Evolutionary conservation across 225 moss, liverwort and hornwort species (phyloP), one percentile per base, ranked within the genome.

Genomic region (Neckera pumila): DNA sequence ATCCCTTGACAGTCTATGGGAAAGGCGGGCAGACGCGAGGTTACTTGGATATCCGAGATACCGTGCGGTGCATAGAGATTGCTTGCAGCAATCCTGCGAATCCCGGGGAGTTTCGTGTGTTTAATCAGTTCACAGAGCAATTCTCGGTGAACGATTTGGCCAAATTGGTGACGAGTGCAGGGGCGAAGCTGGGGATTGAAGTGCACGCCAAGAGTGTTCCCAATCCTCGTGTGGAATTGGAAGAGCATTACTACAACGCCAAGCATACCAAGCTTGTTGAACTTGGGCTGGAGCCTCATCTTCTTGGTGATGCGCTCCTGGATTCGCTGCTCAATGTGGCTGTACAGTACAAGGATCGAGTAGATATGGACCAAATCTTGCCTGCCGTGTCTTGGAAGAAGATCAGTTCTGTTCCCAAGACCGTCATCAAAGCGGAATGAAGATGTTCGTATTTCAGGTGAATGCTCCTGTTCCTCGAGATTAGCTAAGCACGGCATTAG

Each of bases 11-110:
- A 17, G 92, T 99, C 18, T 99, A 99, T 57, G 99, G 99, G 27
- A 97, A 96, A 89, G 99, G 99, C 45, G 99, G 99, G 19, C 98
- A 98, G 93, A 99, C 99, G n/a, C 93, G 99, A 88, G 99, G 99
- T 14, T 99, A 99, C 80, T 86, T 99, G 63, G 99, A 99, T 59
- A 99, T 99, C 67, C 89, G 99, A 59, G 99, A 99, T 73, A 99
- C 99, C 9, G 99, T 99, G 57, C 92, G 99, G 45, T 99, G 99
- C 83, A 94, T 99, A 54, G 96, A 97, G 90, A 91, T 99, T 22
- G 99, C 99, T 17, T 96, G 97, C 85, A 93, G 88, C 79, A 99
- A 97, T 43, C 96, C 99, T 57, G 97, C 99, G 57, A 94, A 95
- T 59, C 53, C 85, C 22, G 96, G 96, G 42, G 96, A 99, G 82